phyloP scores from a whole-genome alignment of 768 basidiomycete genomes.

The Multifurca ochricompacta region DNA sequence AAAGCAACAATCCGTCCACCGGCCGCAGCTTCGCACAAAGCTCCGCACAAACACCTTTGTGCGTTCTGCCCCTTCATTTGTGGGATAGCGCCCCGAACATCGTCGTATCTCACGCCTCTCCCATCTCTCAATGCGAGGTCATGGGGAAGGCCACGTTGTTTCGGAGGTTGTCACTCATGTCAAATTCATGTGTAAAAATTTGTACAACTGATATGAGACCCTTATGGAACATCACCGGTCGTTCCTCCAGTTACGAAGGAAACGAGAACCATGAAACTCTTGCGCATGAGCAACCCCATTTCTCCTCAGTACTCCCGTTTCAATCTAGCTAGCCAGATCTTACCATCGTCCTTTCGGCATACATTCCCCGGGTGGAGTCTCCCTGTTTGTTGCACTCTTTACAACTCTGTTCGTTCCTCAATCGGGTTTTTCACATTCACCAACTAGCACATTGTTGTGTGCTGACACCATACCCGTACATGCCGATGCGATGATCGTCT shows the following conservation, averaged over 20 bases:
- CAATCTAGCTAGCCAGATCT: conserved; percentile 1
- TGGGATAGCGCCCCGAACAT: conserved; percentile 4
- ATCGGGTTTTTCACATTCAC: neutral
- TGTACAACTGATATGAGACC: conserved; percentile 10
- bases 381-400: neutral
- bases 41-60: conserved; percentile 8
- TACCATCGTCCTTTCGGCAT: conserved; percentile 11
- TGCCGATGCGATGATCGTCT: conserved; percentile 12
- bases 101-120: conserved; percentile 8
- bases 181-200: conserved; percentile 17
- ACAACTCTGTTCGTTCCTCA: conserved; percentile 4
- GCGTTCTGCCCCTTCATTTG: conserved; percentile 1
- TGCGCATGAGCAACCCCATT: neutral
- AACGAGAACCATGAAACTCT: conserved; percentile 8
- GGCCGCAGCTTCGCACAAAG: conserved; percentile 5
- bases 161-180: conserved; percentile 13
- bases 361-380: conserved; percentile 3
- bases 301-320: conserved; percentile 3
- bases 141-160: conserved; percentile 9
- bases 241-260: conserved; percentile 15
- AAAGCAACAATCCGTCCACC: neutral
- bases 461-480: conserved; percentile 13
- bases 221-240: conserved; percentile 1
- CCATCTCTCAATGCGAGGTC: neutral
- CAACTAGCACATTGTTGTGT: neutral